These are phyloP conservation scores for Coelastrella sp. DNA, from an alignment of 139 green algal genomes.

Conservation along the genomic window DNA sequence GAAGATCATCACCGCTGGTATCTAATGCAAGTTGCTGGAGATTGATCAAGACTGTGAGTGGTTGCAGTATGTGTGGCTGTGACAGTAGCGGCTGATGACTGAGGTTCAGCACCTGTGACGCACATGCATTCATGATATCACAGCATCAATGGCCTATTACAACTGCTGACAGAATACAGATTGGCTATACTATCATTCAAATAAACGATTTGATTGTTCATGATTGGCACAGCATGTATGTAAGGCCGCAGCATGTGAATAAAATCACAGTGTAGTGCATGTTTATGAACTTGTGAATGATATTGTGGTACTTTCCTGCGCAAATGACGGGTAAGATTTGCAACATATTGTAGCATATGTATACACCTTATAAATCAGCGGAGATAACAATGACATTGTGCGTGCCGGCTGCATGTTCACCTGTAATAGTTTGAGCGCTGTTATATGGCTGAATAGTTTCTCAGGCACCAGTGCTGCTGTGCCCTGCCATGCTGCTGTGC, in stretches of 20 bases:
- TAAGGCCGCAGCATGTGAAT: too few relatives aligned
- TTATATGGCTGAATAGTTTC: background rate
- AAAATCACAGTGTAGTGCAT: too few relatives aligned
- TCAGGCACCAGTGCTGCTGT: background rate
- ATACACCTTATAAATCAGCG: too few relatives aligned
- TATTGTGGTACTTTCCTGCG: too few relatives aligned
- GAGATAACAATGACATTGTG: background rate
- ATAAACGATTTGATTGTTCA: too few relatives aligned
- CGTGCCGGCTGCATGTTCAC: background rate
- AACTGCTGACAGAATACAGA: background rate
- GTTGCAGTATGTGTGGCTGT: background rate
- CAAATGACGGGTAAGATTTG: too few relatives aligned
- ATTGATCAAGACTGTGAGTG: background rate
- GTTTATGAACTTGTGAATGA: too few relatives aligned
- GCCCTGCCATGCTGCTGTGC: slow-evolving; percentile 11
- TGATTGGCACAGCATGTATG: too few relatives aligned
- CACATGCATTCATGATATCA: background rate
- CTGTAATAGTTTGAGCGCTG: slow-evolving; percentile 18
- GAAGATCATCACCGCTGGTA: background rate
- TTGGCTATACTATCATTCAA: background rate
- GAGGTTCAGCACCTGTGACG: background rate
- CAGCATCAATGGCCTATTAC: background rate
- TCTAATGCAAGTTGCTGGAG: background rate
- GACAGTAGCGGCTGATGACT: background rate
- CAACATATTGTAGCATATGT: background rate